Conservation (phyloP, 2,329 filamentous ascomycete genomes). For the Alternaria viburni region DNA sequence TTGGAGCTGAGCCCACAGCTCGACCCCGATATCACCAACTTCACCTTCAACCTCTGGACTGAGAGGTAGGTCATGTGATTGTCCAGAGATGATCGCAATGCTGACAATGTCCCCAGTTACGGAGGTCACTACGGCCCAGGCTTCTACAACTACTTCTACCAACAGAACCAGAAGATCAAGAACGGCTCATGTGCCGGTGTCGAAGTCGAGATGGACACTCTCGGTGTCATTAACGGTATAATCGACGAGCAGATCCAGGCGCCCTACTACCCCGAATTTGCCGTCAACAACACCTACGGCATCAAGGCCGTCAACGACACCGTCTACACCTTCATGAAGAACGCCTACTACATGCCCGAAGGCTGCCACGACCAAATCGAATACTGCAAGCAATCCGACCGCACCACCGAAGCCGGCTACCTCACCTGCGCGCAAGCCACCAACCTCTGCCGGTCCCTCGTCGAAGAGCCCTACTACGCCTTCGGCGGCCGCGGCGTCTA, state of each 20-base stretch:
- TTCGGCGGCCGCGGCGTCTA: slow-evolving; percentile 58
- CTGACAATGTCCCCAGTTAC: slow-evolving; percentile 27
- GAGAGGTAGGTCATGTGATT: slow-evolving; percentile 38
- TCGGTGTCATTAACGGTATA: slow-evolving; percentile 63
- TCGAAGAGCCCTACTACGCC: slow-evolving; percentile 54
- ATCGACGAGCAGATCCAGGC: slow-evolving; percentile 59
- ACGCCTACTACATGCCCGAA: slow-evolving; percentile 53
- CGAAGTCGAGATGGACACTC: slow-evolving; percentile 59
- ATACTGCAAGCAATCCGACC: slow-evolving; percentile 50
- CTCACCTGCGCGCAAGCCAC: slow-evolving; percentile 46
- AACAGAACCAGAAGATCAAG: slow-evolving; percentile 61
- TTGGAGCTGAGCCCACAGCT: slow-evolving; percentile 48
- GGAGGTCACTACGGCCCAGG: slow-evolving; percentile 59
- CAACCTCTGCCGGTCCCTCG: slow-evolving; percentile 51
- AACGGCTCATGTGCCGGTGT: slow-evolving; percentile 57
- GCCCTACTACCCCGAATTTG: slow-evolving; percentile 56
- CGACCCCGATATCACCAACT: slow-evolving; percentile 58
- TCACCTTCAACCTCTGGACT: slow-evolving; percentile 59
- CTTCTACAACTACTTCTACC: slow-evolving; percentile 64
- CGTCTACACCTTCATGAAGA: slow-evolving; percentile 53
- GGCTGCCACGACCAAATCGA: slow-evolving; percentile 61
- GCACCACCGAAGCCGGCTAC: slow-evolving; percentile 35
- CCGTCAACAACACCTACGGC: slow-evolving; percentile 63
- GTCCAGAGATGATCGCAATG: neutral
- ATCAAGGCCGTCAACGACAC: slow-evolving; percentile 57